Conservation (phyloP, 768 basidiomycete species). For the Coprinellus micaceus region DNA sequence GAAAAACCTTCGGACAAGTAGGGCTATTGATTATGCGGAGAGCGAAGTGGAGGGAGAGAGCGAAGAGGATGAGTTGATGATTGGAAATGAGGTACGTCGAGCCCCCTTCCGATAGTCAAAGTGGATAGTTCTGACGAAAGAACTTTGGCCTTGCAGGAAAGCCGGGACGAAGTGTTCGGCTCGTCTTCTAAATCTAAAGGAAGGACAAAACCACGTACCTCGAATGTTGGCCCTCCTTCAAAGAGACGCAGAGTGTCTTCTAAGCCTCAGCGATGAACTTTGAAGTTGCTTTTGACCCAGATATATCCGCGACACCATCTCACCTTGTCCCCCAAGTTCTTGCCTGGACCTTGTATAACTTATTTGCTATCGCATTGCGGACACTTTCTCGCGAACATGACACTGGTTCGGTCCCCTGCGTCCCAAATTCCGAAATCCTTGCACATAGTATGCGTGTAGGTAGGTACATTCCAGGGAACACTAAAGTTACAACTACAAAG, state of each 20-base stretch:
- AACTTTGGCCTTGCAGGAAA: too few relatives aligned
- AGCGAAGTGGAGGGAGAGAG: constrained; percentile 23
- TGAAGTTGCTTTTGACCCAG: neutral
- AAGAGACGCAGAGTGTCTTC: constrained; percentile 8
- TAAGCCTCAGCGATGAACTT: neutral
- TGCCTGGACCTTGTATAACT: too few relatives aligned
- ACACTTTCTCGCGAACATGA: too few relatives aligned
- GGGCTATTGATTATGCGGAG: constrained; percentile 19
- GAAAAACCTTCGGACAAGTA: constrained; percentile 1
- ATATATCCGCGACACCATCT: neutral
- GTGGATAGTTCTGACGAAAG: too few relatives aligned
- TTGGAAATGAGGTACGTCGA: constrained; percentile 50
- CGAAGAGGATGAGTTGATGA: constrained; percentile 60
- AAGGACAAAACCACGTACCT: constrained; percentile 2
- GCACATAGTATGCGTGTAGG: constrained; percentile 4
- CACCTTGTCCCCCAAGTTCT: too few relatives aligned
- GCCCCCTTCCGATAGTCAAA: neutral
- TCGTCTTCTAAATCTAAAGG: constrained; percentile 15
- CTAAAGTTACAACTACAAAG: constrained; percentile 11
- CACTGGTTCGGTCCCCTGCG: too few relatives aligned
- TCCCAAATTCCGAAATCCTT: too few relatives aligned
- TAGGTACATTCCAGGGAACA: constrained; percentile 17
- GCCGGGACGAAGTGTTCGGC: constrained; percentile 34
- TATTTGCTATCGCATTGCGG: neutral
- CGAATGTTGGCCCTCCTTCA: neutral